phyloP scores from a whole-genome alignment of 2,329 filamentous ascomycete genomes.

The Fusarium napiforme region DNA sequence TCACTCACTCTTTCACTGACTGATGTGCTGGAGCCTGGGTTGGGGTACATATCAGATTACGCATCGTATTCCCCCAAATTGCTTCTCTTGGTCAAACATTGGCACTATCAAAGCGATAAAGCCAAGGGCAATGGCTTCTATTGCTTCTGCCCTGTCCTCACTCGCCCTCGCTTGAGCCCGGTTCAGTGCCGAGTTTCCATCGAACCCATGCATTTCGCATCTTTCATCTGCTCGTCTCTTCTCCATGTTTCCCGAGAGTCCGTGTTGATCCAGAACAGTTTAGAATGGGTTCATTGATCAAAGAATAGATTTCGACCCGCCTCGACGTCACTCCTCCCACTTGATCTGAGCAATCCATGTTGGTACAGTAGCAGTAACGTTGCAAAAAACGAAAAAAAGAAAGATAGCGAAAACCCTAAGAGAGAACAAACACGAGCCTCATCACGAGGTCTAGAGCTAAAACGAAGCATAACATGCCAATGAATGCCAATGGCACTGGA shows the following conservation, averaged over 20 bases:
- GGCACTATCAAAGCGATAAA: conserved; percentile 11
- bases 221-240: background rate
- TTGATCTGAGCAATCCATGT: conserved; percentile 1
- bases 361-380: background rate
- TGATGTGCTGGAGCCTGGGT: background rate
- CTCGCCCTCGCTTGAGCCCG: background rate
- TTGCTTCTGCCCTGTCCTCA: conserved; percentile 2
- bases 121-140: background rate
- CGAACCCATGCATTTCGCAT: background rate
- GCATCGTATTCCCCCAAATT: conserved; percentile 28
- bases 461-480: background rate
- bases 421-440: conserved; percentile 20
- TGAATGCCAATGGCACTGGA: background rate
- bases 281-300: background rate
- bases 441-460: conserved; percentile 28
- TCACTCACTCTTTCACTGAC: background rate
- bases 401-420: background rate
- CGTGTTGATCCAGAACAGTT: conserved; percentile 7
- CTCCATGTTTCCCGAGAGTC: conserved; percentile 1
- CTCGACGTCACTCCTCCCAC: conserved; percentile 16
- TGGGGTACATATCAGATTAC: background rate
- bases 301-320: conserved; percentile 6
- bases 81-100: conserved; percentile 9
- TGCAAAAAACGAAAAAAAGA: background rate
- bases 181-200: background rate